phyloP scores from a whole-genome alignment of 805 yeast genomes.

The Wickerhamiella domercqiae region DNA sequence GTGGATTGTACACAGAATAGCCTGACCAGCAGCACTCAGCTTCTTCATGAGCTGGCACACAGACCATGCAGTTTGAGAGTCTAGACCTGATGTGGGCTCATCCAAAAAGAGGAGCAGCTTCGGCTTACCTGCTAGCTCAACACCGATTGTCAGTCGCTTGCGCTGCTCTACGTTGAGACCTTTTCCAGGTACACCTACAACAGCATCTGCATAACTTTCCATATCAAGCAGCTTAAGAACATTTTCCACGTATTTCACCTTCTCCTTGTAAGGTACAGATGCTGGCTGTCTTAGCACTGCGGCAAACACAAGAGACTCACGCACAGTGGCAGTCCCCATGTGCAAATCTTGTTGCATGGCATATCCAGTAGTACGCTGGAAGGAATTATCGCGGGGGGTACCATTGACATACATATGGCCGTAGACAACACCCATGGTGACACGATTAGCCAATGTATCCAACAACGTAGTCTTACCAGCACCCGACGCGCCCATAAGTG shows the following conservation, averaged over 20 bases:
- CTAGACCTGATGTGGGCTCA: slow-evolving; percentile 64
- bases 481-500: slow-evolving; percentile 77
- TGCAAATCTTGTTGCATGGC: slow-evolving; percentile 74
- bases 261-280: slow-evolving; percentile 40
- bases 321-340: slow-evolving; percentile 50
- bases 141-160: slow-evolving; percentile 55
- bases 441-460: slow-evolving; percentile 57
- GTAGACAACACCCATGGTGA: slow-evolving; percentile 53
- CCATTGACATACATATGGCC: slow-evolving; percentile 66
- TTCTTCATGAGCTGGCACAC: slow-evolving; percentile 51
- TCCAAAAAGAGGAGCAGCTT: slow-evolving; percentile 45
- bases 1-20: slow-evolving; percentile 61
- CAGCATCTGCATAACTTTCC: slow-evolving; percentile 59
- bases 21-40: slow-evolving; percentile 57
- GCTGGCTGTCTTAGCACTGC: slow-evolving; percentile 59
- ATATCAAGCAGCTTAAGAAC: slow-evolving; percentile 53
- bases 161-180: slow-evolving; percentile 58
- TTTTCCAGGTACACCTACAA: slow-evolving; percentile 61
- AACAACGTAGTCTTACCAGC: slow-evolving; percentile 73
- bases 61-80: slow-evolving; percentile 50
- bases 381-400: slow-evolving; percentile 42
- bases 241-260: slow-evolving; percentile 52
- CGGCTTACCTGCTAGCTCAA: slow-evolving; percentile 57
- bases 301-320: slow-evolving; percentile 58
- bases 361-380: slow-evolving; percentile 65